Percentiles rank a stretch among this genome's conserved stretches.
Conservation (phyloP, 2,329 filamentous ascomycete genomes). For the Dactylonectria estremocensis region DNA sequence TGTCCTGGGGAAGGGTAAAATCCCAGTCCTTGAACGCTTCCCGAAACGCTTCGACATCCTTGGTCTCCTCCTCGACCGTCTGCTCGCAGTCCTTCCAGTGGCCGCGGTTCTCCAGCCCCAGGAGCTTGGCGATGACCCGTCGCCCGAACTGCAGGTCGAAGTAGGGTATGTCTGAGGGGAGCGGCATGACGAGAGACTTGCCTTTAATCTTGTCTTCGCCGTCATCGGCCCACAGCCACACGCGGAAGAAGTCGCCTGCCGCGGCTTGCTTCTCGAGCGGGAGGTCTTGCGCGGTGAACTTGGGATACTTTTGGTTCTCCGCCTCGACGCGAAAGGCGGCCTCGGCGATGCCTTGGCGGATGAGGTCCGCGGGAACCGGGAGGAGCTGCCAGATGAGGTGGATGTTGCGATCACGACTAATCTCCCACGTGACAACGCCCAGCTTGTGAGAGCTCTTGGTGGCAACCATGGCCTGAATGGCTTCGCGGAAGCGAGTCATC, state of each 20-base stretch:
- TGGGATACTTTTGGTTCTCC: conserved; percentile 76
- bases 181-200: conserved; percentile 78
- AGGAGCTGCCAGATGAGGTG: conserved; percentile 97
- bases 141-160: conserved; percentile 95
- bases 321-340: conserved; percentile 91
- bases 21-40: conserved; percentile 88
- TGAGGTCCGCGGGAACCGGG: conserved; percentile 78
- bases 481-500: conserved; percentile 85
- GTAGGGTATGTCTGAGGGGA: conserved; percentile 75
- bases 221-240: conserved; percentile 82
- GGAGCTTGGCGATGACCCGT: conserved; percentile 88
- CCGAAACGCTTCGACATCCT: conserved; percentile 85
- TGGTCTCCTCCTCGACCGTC: conserved; percentile 81
- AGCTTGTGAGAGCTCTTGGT: conserved; percentile 70
- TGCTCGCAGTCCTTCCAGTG: conserved; percentile 91
- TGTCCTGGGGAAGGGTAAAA: conserved; percentile 70
- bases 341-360: conserved; percentile 83
- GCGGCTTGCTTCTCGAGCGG: conserved; percentile 65
- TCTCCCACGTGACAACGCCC: conserved; percentile 92
- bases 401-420: conserved; percentile 84
- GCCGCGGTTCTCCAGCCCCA: conserved; percentile 83
- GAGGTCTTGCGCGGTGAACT: conserved; percentile 65
- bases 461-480: conserved; percentile 86
- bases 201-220: conserved; percentile 71
- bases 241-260: conserved; percentile 80